These are phyloP conservation scores for Ascochyta rabiei DNA, from an alignment of 2,329 filamentous ascomycete genomes.

Conservation along the genomic window DNA sequence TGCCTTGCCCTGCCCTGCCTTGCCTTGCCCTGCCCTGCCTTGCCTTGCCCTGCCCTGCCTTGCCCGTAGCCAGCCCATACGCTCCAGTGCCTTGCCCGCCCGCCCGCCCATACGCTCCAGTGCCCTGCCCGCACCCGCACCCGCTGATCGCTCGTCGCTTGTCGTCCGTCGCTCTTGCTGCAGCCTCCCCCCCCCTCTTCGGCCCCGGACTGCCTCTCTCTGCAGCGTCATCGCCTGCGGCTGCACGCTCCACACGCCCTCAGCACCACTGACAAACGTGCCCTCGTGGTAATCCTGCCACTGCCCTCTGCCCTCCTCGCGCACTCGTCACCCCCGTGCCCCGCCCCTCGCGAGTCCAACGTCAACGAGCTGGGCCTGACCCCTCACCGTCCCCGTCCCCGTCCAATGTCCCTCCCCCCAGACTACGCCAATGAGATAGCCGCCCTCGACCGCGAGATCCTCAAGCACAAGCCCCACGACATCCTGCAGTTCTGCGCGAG, in stretches of 20 bases:
- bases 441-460: slow-evolving; percentile 66
- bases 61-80: too few relatives aligned
- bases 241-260: slow-evolving; percentile 20
- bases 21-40: background rate
- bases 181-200: slow-evolving; percentile 25
- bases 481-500: slow-evolving; percentile 74
- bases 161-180: slow-evolving; percentile 20
- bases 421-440: slow-evolving; percentile 64
- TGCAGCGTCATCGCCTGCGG: slow-evolving; percentile 22
- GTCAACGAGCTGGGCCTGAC: slow-evolving; percentile 47
- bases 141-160: slow-evolving; percentile 22
- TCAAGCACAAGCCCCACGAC: slow-evolving; percentile 65
- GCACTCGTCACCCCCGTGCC: background rate
- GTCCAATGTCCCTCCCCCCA: slow-evolving; percentile 50
- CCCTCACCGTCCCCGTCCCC: slow-evolving; percentile 41
- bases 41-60: slow-evolving; percentile 2
- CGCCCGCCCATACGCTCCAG: too few relatives aligned
- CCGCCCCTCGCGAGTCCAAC: slow-evolving; percentile 37
- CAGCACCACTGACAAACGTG: slow-evolving; percentile 13
- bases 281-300: background rate
- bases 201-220: slow-evolving; percentile 17
- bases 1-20: slow-evolving; percentile 8
- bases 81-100: too few relatives aligned
- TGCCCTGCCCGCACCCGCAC: slow-evolving; percentile 21
- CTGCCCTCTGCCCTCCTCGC: slow-evolving; percentile 2